These are phyloP conservation scores for Escallonia rubra DNA, from an alignment of 129 eudicot genomes.

Conservation along the genomic window DNA sequence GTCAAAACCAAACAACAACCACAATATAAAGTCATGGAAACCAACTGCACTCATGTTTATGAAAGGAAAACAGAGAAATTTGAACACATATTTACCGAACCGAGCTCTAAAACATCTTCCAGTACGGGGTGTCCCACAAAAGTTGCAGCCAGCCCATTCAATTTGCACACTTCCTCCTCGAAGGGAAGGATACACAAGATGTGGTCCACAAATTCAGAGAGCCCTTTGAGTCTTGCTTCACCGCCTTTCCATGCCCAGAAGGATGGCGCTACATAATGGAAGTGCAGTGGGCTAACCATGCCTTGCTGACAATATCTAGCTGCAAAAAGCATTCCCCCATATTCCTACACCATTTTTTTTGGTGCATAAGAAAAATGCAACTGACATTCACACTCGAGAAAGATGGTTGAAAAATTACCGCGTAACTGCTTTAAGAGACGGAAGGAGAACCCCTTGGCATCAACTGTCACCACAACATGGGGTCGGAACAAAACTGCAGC, in stretches of 20 bases:
- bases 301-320: slow-evolving; percentile 55
- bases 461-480: slow-evolving; percentile 87
- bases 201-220: slow-evolving; percentile 72
- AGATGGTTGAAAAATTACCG: slow-evolving; percentile 35
- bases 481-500: slow-evolving; percentile 69
- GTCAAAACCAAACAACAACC: not conserved
- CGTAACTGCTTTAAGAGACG: slow-evolving; percentile 70
- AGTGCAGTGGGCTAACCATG: slow-evolving; percentile 50
- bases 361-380: slow-evolving; percentile 12
- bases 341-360: slow-evolving; percentile 51
- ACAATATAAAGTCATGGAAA: not conserved
- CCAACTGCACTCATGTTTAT: not conserved
- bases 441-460: slow-evolving; percentile 90
- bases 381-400: not conserved
- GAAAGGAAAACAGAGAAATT: not conserved
- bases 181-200: slow-evolving; percentile 85
- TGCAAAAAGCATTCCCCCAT: slow-evolving; percentile 64
- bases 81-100: slow-evolving; percentile 29
- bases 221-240: slow-evolving; percentile 77
- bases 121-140: slow-evolving; percentile 95
- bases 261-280: slow-evolving; percentile 95
- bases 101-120: slow-evolving; percentile 65
- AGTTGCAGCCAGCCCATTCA: slow-evolving; percentile 67
- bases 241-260: slow-evolving; percentile 99
- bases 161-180: slow-evolving; percentile 66